Evolutionary conservation across 371 early-diverging fungal genomes (phyloP).

Genomic region (Syncephalastrum sp.): DNA sequence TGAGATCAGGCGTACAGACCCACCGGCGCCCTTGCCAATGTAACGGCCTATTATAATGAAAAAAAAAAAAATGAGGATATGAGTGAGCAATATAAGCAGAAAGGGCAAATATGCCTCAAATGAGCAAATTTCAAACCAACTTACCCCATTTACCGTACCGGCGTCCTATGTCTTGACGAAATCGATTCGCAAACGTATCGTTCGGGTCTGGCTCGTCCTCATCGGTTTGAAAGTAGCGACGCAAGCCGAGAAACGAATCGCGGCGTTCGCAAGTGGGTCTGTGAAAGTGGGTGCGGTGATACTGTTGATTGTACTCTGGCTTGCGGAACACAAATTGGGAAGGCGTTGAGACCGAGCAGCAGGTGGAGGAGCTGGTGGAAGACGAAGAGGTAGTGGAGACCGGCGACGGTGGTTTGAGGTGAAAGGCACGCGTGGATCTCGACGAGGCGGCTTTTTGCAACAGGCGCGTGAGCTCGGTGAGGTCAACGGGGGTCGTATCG

Average conservation of each 20-base stretch:
- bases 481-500: slow-evolving; percentile 24
- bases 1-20: slow-evolving; percentile 66
- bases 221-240: slow-evolving; percentile 23
- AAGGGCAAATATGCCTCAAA: slow-evolving; percentile 20
- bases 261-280: slow-evolving; percentile 11
- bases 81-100: background rate
- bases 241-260: slow-evolving; percentile 18
- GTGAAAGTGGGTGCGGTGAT: slow-evolving; percentile 42
- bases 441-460: slow-evolving; percentile 24
- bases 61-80: background rate
- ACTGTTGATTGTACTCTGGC: slow-evolving; percentile 39
- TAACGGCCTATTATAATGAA: slow-evolving; percentile 45
- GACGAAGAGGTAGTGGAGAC: slow-evolving; percentile 15
- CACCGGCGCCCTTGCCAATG: slow-evolving; percentile 77
- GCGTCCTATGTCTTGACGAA: slow-evolving; percentile 27
- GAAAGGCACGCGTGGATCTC: slow-evolving; percentile 11
- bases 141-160: slow-evolving; percentile 36
- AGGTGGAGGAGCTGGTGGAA: slow-evolving; percentile 11
- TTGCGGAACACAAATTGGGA: slow-evolving; percentile 40
- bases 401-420: slow-evolving; percentile 25
- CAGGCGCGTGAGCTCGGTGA: slow-evolving; percentile 34
- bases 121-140: slow-evolving; percentile 6
- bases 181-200: slow-evolving; percentile 26
- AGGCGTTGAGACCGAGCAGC: slow-evolving; percentile 12
- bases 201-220: background rate